Evolutionary conservation across 1,284 basidiomycete species (phyloP), one percentile per base, ranked within the genome.

Genomic region (Ganoderma boninense): DNA sequence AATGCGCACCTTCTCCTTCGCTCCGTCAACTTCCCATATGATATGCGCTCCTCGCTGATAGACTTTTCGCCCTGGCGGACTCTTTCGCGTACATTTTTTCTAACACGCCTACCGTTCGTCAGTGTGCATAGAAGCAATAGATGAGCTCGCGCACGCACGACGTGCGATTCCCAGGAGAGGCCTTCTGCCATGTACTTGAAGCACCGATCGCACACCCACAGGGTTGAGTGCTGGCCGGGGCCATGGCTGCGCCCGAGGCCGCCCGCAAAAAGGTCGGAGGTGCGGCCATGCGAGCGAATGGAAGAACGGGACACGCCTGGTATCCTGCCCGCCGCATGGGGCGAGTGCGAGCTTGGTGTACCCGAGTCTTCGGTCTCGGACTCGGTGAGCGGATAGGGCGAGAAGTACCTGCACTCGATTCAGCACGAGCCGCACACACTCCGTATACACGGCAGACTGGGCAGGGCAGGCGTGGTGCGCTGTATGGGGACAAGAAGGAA

Each of bases 21-120:
- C 91, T 3, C 97, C 97, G 79, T 99, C 97, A 1, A 99, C 92
- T 82, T 99, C 96, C 95, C 96, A 98, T 63, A 99, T 97, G 10
- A 89, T 92, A 80, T 95, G 95, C 11, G 93, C 94, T 0, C 95
- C 97, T 42, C 94, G 87, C 77, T 97, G 92, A 79, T 99, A 99
- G 11, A 98, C 96, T 79, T 94, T 95, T 60, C 87, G 83, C 2
- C 97, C 97, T 0, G 97, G 97, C 0, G 98, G 98, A 78, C 92
- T 89, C 62, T 85, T 87, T 71, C 88, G 80, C 4, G 85, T 84
- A 78, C 97, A 99, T 59, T 84, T 86, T 79, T 88, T 92, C 93
- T 96, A 80, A 32, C 13, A 62, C 49, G 62, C 66, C 62, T 74
- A 59, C 65, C 65, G 69, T 69, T 59, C 56, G 71, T 73, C 66